Evolutionary conservation across 2,329 filamentous ascomycete genomes (phyloP), one percentile per base, ranked within the genome.

Genomic region (Bertia moriformis): DNA sequence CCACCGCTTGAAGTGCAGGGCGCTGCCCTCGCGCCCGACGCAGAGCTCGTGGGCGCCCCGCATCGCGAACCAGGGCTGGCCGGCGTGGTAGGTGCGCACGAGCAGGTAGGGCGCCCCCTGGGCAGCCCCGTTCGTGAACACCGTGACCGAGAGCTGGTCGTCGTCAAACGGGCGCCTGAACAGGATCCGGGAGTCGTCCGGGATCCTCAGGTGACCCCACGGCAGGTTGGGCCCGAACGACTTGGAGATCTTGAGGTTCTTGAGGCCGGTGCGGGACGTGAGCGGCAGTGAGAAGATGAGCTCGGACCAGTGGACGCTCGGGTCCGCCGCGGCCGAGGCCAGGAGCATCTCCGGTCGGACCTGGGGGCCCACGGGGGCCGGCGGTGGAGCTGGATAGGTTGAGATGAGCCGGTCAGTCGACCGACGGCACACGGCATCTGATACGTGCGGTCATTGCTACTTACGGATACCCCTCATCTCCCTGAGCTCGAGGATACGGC

Each of bases 221-320:
- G 57, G 57, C 40, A 61, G 55, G 40, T 61, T 62, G 4, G 63
- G 67, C 1, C 65, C 67, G 39, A 58, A 61, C 4, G 65, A 65
- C 43, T 53, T 58, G 2, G 66, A 72, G 5, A 65, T 70, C 49
- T 48, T 48, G 37, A 49, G 51, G 42, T 65, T 57, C 45, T 62
- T 65, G 38, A 76, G 53, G 4, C 61, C 57, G 3, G 69, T 74
- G 12, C 65, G 59, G 10, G 63, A 65, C 0, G 70, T 62, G 29
- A 73, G 54, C 0, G 68, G 67, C 15, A 67, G 57, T 1, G 68
- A 67, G 45, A 78, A 78, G 18, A 78, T 73, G 30, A 69, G 63
- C 46, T 75, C 66, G 4, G 73, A 71, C 74, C 74, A 79, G 48
- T 78, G 73, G 3, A 61, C 54, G 38, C 57, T 57, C 69, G 75